Evolutionary conservation across 169 alveolate genomes (phyloP), one percentile per base, ranked within the genome.

Genomic region (Cryptosporidium meleagridis): DNA sequence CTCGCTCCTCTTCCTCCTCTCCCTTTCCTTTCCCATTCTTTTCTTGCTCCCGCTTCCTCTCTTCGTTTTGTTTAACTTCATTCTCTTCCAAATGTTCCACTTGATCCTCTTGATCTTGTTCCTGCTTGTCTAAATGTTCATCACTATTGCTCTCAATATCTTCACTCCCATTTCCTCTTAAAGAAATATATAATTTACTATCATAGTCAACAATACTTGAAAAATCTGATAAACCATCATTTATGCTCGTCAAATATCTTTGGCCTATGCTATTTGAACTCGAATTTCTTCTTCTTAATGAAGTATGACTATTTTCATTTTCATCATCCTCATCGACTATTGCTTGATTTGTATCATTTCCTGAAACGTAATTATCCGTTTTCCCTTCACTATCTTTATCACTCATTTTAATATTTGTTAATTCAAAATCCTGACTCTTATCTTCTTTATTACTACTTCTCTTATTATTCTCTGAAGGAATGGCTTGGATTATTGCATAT

Each of bases 401-500:
- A 8, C 3, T 8, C 3, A 14, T 37, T 7, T 23, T 4, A 31
- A 31, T 31, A 55, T 16, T 55, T 9, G 23, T 55, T n/a, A 26
- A 55, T 8, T 26, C 35, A 26, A 16, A 23, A 23, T 55, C 67
- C 8, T 7, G 29, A 55, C 0, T 55, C 8, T 55, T 37, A 1
- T 55, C 23, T 7, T n/a, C 7, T 7, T 26, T 26, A 10, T 55
- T 55, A 9, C 37, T 26, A 21, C 10, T 26, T 37, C 21, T 55
- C 37, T 55, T 37, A 23, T n/a, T 55, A 35, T 55, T 55, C 37
- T 55, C 67, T 7, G 67, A 55, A 55, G 67, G 67, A 55, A 55
- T 61, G 0, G 59, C 75, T 21, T 69, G 62, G 21, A 69, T 16
- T 3, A 69, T 69, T 10, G 55, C 21, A 37, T 51, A 69, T 3